phyloP scores from a whole-genome alignment of 1,284 basidiomycete species.

The Violaceomyces palustris region DNA sequence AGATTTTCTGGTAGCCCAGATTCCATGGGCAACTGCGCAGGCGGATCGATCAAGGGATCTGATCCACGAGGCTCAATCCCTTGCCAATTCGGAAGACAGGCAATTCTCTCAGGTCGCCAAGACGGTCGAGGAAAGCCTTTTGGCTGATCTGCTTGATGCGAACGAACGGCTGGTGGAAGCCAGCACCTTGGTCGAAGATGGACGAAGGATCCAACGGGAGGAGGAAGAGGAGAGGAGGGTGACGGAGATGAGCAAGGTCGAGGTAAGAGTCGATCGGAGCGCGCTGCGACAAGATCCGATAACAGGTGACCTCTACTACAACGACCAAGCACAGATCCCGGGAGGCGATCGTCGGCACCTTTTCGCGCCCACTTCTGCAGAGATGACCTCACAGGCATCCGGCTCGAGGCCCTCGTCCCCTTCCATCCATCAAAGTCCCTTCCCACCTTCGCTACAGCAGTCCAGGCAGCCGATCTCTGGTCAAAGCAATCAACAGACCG shows the following conservation, averaged over 20 bases:
- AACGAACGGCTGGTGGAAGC: conserved; percentile 25
- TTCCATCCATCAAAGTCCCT: no score
- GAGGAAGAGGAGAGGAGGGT: conserved; percentile 33
- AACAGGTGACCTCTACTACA: conserved; percentile 22
- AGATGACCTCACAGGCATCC: no score
- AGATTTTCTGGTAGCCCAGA: conserved; percentile 29
- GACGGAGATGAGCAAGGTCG: conserved; percentile 27
- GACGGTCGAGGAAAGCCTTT: conserved; percentile 23
- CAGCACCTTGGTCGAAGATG: conserved; percentile 19
- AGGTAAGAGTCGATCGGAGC: conserved; percentile 29
- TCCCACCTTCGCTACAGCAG: no score
- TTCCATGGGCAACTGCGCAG: conserved; percentile 36
- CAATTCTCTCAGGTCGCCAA: conserved; percentile 1
- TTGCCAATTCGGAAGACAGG: conserved; percentile 1
- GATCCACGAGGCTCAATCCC: neutral
- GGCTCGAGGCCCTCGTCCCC: no score
- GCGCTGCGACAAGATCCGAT: conserved; percentile 14
- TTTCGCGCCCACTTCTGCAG: no score
- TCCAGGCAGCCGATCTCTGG: no score
- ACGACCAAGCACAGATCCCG: conserved; percentile 1
- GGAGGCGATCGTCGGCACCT: no score
- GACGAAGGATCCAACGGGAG: conserved; percentile 10
- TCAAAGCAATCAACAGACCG: no score
- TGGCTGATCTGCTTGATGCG: conserved; percentile 37
- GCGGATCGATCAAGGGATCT: conserved; percentile 12